Evolutionary conservation across 768 basidiomycete species (phyloP).

Genomic region (Rhodotorula graminis): DNA sequence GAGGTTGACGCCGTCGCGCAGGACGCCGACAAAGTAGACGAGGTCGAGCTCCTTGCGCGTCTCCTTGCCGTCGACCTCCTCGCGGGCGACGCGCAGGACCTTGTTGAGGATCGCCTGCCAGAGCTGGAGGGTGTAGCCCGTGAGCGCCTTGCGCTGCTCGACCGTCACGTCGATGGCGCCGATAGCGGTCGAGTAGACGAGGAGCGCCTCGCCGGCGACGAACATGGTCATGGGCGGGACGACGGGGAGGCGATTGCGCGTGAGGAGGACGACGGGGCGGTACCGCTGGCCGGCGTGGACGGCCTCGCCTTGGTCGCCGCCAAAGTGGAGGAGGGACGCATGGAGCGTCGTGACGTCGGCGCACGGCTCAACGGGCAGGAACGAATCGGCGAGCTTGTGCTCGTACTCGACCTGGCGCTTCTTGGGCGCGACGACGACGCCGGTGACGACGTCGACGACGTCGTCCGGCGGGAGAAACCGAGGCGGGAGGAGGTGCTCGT

Average conservation of each 20-base stretch:
- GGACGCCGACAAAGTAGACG: conserved; percentile 62
- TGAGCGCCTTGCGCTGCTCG: conserved; percentile 53
- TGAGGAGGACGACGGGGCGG: conserved; percentile 13
- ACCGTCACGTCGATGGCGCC: conserved; percentile 53
- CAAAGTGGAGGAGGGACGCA: conserved; percentile 7
- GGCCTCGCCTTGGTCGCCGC: not conserved
- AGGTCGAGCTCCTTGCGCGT: conserved; percentile 45
- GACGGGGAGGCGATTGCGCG: conserved; percentile 2
- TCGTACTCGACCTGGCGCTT: conserved; percentile 19
- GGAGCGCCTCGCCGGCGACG: conserved; percentile 3
- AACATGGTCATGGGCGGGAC: not conserved
- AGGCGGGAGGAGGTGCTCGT: conserved; percentile 15
- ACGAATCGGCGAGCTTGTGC: not conserved
- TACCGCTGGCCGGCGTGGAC: not conserved
- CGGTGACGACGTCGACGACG: not conserved
- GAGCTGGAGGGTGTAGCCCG: conserved; percentile 62
- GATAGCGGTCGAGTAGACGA: not conserved
- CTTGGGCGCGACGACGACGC: not conserved
- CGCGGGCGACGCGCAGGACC: conserved; percentile 53
- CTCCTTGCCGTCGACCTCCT: conserved; percentile 48
- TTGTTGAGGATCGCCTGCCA: conserved; percentile 66
- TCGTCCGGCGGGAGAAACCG: not conserved
- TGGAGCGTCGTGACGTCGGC: not conserved
- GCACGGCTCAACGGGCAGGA: not conserved
- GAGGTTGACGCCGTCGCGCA: conserved; percentile 47